Evolutionary conservation across 1,284 basidiomycete genomes (phyloP), one percentile per base, ranked within the genome.

Genomic region (Cutaneotrichosporon spelunceum): DNA sequence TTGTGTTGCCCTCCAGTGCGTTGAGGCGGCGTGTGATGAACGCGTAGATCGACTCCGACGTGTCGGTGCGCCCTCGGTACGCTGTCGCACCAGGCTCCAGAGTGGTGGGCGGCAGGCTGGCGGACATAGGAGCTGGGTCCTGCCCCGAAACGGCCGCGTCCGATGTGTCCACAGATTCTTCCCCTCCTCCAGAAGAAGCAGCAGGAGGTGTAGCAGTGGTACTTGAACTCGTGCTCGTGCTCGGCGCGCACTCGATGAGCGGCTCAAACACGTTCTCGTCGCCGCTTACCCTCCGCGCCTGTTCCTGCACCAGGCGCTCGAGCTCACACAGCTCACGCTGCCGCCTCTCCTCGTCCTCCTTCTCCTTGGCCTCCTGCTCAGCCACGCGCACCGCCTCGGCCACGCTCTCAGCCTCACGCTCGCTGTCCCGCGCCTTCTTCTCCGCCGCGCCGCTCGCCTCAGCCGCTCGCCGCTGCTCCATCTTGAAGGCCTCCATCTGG

Each of bases 41-140:
- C 11, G 93, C 88, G 72, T 96, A 99, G 70, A 99, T 95, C 0
- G 92, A 95, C 77, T 99, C 93, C n/a, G 91, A 90, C 3, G 86
- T 84, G 29, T 84, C 80, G 4, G 77, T 66, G 9, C 70, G 72
- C 33, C 26, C 48, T 9, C 48, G 19, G 27, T 42, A 42, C 48
- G 45, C 45, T 6, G 45, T 48, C 45, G 45, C n/a, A 7, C 39
- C 39, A 19, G 39, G 39, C 39, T 42, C 39, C 16, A 7, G 39
- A 1, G 39, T 16, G 19, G 16, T 42, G 39, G 39, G 39, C 39
- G 39, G 39, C 39, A 9, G 19, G 3, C 16, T 19, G 6, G 39
- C 39, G 39, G 7, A 16, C 6, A 42, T 7, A 5, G 11, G 16
- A 39, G 36, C 6, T 19, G 39, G 39, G 19, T 42, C 39, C 19